Evolutionary conservation across 805 yeast genomes (phyloP).

Genomic region (Metschnikowia hibisci): DNA sequence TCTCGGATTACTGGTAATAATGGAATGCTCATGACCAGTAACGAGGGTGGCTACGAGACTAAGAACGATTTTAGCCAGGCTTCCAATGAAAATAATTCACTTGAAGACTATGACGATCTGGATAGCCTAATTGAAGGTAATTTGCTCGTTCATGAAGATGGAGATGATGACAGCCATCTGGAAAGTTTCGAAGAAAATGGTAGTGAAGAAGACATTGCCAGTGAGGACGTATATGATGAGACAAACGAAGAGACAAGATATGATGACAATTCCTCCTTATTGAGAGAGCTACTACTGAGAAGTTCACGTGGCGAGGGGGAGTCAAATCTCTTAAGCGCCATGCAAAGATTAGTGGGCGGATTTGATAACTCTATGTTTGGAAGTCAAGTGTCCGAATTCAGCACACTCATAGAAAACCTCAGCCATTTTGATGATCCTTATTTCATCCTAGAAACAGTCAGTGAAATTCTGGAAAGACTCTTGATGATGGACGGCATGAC

Average conservation of each 20-base stretch:
- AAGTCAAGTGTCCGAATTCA: conserved; percentile 25
- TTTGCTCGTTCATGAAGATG: background rate
- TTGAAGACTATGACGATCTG: background rate
- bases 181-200: conserved; percentile 5
- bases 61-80: background rate
- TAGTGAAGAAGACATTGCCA: conserved; percentile 8
- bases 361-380: conserved; percentile 19
- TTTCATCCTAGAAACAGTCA: conserved; percentile 58
- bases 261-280: background rate
- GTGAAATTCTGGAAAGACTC: conserved; percentile 59
- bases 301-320: background rate
- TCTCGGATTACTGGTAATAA: too few relatives aligned
- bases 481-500: conserved; percentile 64
- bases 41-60: background rate
- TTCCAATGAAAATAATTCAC: too few relatives aligned
- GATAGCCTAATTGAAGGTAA: background rate
- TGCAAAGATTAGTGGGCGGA: conserved; percentile 35
- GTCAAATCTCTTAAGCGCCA: conserved; percentile 28
- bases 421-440: conserved; percentile 53
- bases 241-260: background rate
- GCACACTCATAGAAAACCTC: conserved; percentile 34
- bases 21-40: background rate
- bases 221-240: conserved; percentile 14
- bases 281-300: conserved; percentile 12
- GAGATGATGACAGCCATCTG: conserved; percentile 2